Conservation (phyloP, 2,329 filamentous ascomycete species). For the Escovopsis sp. region DNA sequence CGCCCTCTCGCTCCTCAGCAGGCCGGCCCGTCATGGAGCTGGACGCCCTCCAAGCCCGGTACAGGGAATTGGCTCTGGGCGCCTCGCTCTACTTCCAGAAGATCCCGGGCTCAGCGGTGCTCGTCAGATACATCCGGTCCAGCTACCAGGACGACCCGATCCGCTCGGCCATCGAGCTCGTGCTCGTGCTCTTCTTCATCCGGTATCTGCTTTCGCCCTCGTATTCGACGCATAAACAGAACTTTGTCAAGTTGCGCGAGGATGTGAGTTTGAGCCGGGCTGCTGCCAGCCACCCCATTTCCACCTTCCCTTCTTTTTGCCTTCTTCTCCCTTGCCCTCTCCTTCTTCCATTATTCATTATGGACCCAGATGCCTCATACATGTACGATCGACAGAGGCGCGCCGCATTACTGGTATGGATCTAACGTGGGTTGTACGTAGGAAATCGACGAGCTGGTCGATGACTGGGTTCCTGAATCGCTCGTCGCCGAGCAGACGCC, state of each 20-base stretch:
- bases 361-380: too few relatives aligned
- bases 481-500: constrained; percentile 59
- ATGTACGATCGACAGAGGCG: too few relatives aligned
- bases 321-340: too few relatives aligned
- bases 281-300: background rate
- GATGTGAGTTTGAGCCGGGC: too few relatives aligned
- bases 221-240: constrained; percentile 82
- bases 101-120: constrained; percentile 83
- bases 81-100: constrained; percentile 61
- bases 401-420: background rate
- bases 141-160: constrained; percentile 97
- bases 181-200: constrained; percentile 89
- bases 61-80: constrained; percentile 35
- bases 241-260: constrained; percentile 76
- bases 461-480: constrained; percentile 92
- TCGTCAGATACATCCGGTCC: constrained; percentile 88
- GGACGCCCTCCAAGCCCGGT: constrained; percentile 38
- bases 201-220: constrained; percentile 82
- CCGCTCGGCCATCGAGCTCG: constrained; percentile 80
- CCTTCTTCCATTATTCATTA: background rate
- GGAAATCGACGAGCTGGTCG: constrained; percentile 93
- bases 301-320: constrained; percentile 4
- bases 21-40: constrained; percentile 38
- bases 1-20: background rate
- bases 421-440: constrained; percentile 8